Base-by-base conservation (phyloP, 2,329 filamentous ascomycete species). In the Fusarium sp. region DNA sequence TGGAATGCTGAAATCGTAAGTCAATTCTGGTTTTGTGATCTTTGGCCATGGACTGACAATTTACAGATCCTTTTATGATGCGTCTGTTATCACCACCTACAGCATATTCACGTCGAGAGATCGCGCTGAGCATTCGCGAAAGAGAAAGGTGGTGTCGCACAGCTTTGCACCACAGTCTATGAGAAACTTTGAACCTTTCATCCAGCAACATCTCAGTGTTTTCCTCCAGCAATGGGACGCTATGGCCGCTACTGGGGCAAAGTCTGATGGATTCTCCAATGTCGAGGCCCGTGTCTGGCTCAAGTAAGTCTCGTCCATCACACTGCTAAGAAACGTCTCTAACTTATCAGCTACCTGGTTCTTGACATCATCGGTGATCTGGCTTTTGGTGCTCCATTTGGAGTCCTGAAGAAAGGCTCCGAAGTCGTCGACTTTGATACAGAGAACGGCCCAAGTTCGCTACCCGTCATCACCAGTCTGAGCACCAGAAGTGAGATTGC, bases 301-400 rank as follows among this genome's bases (percentile, higher is more conserved):
- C 7, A 61, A 28, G 52, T 57, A 57, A 30, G 56, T 40, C 3
- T 17, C 5, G 2, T 39, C 26, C n/a, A 37, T 24, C 6, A 13
- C 17, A 26, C 4, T 2, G 2, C 2, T 30, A 1, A 13, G 8
- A 20, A 5, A 26, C 1, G 1, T n/a, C 2, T 3, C 37, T 49
- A 14, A 22, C 14, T 7, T 20, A 2, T 9, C 0, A 60, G 45
- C 7, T 61, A 61, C 17, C 3, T 61, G 33, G 33, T 26, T 2
- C 41, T 61, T 8, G 57, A 61, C 10, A 58, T 58, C 8, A 61
- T 37, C 0, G 57, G 40, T 5, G 53, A 58, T 11, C 53, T 61
- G 8, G 30, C 41, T 6, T 61, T 58, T 22, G 35, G 45, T 4
- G 45, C 40, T 2, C 57, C 57, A 4, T 61, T 61, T 2, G 53